A percentile compares a stretch with the other conserved stretches of the same genome.
These are phyloP conservation scores for Ustilago curta DNA, from an alignment of 1,284 basidiomycete species.

Conservation along the genomic window DNA sequence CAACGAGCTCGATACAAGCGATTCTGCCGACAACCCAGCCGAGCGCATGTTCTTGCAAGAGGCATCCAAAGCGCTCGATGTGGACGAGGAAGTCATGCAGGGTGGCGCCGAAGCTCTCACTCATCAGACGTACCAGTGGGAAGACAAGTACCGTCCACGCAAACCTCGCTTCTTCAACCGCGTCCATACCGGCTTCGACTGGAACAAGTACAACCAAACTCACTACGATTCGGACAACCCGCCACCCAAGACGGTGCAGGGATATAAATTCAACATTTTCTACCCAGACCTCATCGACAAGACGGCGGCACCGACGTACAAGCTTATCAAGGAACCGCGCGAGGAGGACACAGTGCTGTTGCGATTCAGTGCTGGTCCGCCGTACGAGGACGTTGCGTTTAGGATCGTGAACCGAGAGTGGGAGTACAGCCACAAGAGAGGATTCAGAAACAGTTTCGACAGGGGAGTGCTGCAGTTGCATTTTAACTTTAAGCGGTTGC, in stretches of 20 bases:
- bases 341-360: constrained; percentile 94
- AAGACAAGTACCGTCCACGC: constrained; percentile 97
- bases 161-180: constrained; percentile 99
- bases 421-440: constrained; percentile 93
- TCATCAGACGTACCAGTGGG: constrained; percentile 87
- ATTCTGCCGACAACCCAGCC: constrained; percentile 25
- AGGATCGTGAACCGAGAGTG: constrained; percentile 96
- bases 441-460: constrained; percentile 74
- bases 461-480: constrained; percentile 72
- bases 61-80: constrained; percentile 85
- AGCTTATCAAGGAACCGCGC: constrained; percentile 80
- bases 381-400: constrained; percentile 99
- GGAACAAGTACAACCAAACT: constrained; percentile 81
- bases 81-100: constrained; percentile 93
- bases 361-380: constrained; percentile 94
- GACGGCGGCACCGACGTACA: constrained; percentile 92
- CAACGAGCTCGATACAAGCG: constrained; percentile 9
- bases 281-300: constrained; percentile 98
- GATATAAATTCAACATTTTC: constrained; percentile 95
- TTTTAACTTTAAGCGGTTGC: constrained; percentile 66
- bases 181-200: constrained; percentile 99
- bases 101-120: constrained; percentile 81
- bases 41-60: constrained; percentile 59
- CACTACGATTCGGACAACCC: constrained; percentile 69
- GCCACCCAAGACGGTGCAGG: constrained; percentile 73